Percentiles rank a stretch among this genome's conserved stretches.
These are phyloP conservation scores for Ilyonectria robusta DNA, from an alignment of 2,329 filamentous ascomycete species.

Conservation along the genomic window DNA sequence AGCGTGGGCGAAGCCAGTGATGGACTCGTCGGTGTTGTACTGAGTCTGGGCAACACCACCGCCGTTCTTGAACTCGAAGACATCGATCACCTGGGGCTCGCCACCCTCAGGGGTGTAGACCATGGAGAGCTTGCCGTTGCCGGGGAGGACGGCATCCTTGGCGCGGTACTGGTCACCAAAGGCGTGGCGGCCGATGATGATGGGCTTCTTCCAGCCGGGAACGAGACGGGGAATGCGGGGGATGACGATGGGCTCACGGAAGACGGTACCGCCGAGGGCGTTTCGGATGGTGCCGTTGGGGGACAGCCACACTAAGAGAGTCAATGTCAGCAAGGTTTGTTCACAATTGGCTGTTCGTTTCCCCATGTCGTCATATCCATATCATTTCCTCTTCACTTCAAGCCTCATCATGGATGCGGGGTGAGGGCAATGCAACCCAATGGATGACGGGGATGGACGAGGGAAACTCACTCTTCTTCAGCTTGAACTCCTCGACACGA, in stretches of 20 bases:
- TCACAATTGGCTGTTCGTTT: slow-evolving; percentile 11
- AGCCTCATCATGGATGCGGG: slow-evolving; percentile 42
- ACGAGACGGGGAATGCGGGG: slow-evolving; percentile 92
- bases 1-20: slow-evolving; percentile 93
- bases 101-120: slow-evolving; percentile 91
- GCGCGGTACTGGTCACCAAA: slow-evolving; percentile 99
- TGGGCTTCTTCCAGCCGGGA: slow-evolving; percentile 98
- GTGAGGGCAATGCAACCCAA: slow-evolving; percentile 33
- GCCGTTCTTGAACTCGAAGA: slow-evolving; percentile 88
- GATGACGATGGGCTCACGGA: slow-evolving; percentile 99
- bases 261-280: slow-evolving; percentile 90
- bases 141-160: slow-evolving; percentile 88
- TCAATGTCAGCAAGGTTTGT: slow-evolving; percentile 40
- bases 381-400: background rate
- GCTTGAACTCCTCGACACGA: slow-evolving; percentile 96
- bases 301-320: slow-evolving; percentile 89
- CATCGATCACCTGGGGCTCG: slow-evolving; percentile 87
- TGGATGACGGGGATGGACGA: slow-evolving; percentile 11
- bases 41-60: slow-evolving; percentile 94
- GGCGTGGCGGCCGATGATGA: slow-evolving; percentile 98
- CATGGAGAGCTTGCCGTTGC: slow-evolving; percentile 91
- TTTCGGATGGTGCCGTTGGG: slow-evolving; percentile 92
- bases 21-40: slow-evolving; percentile 99
- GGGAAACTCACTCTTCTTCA: slow-evolving; percentile 88
- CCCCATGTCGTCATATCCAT: background rate